phyloP scores from a whole-genome alignment of 148 eudicot genomes.

The Camellia granthamiana region DNA sequence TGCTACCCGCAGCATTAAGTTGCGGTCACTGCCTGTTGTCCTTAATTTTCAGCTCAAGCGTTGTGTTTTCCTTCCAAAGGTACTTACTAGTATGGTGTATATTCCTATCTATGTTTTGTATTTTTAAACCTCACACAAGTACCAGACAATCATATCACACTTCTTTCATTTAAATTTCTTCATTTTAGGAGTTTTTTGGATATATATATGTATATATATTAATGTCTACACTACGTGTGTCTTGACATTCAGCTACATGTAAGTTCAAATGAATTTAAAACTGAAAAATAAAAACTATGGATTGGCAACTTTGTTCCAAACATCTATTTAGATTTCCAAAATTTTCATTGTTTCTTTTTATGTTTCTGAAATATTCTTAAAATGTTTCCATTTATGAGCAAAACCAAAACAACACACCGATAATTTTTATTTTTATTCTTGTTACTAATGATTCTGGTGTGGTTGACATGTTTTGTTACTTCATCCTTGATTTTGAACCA shows the following conservation, averaged over 20 bases:
- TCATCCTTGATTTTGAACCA: background rate
- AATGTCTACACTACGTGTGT: background rate
- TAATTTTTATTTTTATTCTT: too few relatives aligned
- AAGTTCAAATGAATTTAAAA: too few relatives aligned
- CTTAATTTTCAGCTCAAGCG: conserved; percentile 98
- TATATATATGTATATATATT: background rate
- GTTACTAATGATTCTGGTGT: background rate
- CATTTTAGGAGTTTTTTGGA: background rate
- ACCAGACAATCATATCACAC: background rate
- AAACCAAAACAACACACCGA: too few relatives aligned
- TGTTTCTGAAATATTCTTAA: too few relatives aligned
- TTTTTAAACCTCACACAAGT: background rate
- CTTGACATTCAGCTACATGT: background rate
- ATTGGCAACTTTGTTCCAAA: too few relatives aligned
- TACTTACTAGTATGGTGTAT: conserved; percentile 20
- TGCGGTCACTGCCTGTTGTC: conserved; percentile 80
- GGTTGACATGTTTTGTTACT: background rate
- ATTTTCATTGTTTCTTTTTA: too few relatives aligned
- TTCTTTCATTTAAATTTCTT: background rate
- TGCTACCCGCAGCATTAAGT: conserved; percentile 93
- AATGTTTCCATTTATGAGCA: too few relatives aligned
- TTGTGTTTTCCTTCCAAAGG: conserved; percentile 92
- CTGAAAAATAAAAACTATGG: too few relatives aligned
- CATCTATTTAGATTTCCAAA: too few relatives aligned
- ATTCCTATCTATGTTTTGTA: background rate